phyloP scores from a whole-genome alignment of 768 basidiomycete species.

The Trametes cubensis region DNA sequence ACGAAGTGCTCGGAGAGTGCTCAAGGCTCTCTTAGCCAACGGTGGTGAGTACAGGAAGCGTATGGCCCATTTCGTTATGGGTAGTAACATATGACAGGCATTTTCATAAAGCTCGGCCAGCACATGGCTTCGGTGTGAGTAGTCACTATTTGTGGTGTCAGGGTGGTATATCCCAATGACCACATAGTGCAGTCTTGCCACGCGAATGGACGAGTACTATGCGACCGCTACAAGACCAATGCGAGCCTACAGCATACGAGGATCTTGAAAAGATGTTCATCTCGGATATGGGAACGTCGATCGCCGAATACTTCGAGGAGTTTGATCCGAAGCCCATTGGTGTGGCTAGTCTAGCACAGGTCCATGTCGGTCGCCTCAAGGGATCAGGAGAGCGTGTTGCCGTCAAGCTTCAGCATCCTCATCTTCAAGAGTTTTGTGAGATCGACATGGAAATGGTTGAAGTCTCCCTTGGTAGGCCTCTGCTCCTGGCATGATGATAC shows the following conservation, averaged over 20 bases:
- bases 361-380: conserved; percentile 80
- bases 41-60: conserved; percentile 59
- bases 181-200: conserved; percentile 54
- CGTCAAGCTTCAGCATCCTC: conserved; percentile 94
- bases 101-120: conserved; percentile 91
- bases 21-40: conserved; percentile 84
- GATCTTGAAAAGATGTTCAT: conserved; percentile 77
- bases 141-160: not conserved
- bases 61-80: not conserved
- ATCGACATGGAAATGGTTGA: conserved; percentile 90
- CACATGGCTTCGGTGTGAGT: conserved; percentile 73
- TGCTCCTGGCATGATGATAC: not conserved
- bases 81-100: conserved; percentile 44
- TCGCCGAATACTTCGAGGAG: conserved; percentile 78
- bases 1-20: conserved; percentile 76
- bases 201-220: conserved; percentile 63
- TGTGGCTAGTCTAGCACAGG: conserved; percentile 95
- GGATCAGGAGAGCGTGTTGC: conserved; percentile 78
- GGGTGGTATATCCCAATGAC: conserved; percentile 13
- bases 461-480: conserved; percentile 59
- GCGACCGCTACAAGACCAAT: conserved; percentile 84
- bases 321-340: conserved; percentile 91
- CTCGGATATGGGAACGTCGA: conserved; percentile 72
- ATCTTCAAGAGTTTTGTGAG: conserved; percentile 86
- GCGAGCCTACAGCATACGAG: conserved; percentile 83